Evolutionary conservation across 768 basidiomycete genomes (phyloP).

Genomic region (Leccinum ochraceum): DNA sequence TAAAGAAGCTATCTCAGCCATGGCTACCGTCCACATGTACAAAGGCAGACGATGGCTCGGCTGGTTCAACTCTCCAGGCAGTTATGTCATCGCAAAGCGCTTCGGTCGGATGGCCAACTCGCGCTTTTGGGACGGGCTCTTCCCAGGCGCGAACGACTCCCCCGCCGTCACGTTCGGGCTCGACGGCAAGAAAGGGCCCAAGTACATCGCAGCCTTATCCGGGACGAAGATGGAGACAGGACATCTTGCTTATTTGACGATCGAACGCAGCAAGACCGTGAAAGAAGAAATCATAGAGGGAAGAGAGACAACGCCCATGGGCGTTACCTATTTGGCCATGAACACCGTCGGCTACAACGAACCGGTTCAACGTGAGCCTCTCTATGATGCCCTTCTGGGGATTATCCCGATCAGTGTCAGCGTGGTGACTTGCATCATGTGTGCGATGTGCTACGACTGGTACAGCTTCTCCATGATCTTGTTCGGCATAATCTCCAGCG

Average conservation of each 20-base stretch:
- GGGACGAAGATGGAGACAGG: slow-evolving; percentile 30
- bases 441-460: slow-evolving; percentile 31
- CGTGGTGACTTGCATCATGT: slow-evolving; percentile 24
- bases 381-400: slow-evolving; percentile 12
- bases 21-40: slow-evolving; percentile 35
- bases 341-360: neutral
- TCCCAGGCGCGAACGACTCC: slow-evolving; percentile 30
- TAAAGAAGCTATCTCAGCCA: slow-evolving; percentile 38
- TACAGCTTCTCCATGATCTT: slow-evolving; percentile 34
- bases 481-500: slow-evolving; percentile 34
- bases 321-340: slow-evolving; percentile 27
- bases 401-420: slow-evolving; percentile 29
- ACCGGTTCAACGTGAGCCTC: slow-evolving; percentile 1
- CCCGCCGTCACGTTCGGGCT: slow-evolving; percentile 30
- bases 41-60: slow-evolving; percentile 34
- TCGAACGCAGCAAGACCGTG: slow-evolving; percentile 15
- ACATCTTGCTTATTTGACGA: slow-evolving; percentile 31
- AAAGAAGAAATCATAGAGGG: accelerated
- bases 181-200: slow-evolving; percentile 31
- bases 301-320: slow-evolving; percentile 1
- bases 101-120: slow-evolving; percentile 34
- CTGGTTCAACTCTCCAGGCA: slow-evolving; percentile 39
- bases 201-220: slow-evolving; percentile 31
- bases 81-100: slow-evolving; percentile 33
- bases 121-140: slow-evolving; percentile 35